A percentile compares a stretch with the other conserved stretches of the same genome.
Conservation (phyloP, 108 stramenopile genomes). For the Stephanodiscus minutulus region DNA sequence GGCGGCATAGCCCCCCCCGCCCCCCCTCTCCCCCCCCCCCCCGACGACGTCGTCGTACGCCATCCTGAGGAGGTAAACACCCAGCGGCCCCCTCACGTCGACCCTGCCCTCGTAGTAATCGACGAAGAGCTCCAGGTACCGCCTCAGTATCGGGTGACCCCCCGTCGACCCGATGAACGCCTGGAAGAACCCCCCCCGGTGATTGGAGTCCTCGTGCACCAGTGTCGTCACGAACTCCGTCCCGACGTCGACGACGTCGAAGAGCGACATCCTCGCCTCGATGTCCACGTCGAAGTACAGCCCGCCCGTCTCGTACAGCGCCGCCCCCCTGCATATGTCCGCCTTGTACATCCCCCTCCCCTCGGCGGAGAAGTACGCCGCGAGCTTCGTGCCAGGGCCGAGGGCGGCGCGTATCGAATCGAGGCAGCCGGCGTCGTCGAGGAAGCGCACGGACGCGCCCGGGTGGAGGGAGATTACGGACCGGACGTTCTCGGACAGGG, state of each 20-base stretch:
- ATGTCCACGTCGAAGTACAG: conserved; percentile 86
- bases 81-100: conserved; percentile 58
- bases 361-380: conserved; percentile 59
- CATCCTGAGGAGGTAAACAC: conserved; percentile 68
- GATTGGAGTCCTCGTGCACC: conserved; percentile 72
- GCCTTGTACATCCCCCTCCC: conserved; percentile 84
- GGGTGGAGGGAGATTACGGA: conserved; percentile 52
- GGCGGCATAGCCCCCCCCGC: conserved; percentile 4
- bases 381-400: conserved; percentile 40
- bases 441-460: conserved; percentile 50
- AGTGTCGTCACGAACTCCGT: conserved; percentile 72
- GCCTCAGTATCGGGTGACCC: conserved; percentile 52
- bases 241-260: conserved; percentile 37
- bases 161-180: conserved; percentile 72
- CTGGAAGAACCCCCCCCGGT: conserved; percentile 72
- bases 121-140: conserved; percentile 75
- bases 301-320: conserved; percentile 76
- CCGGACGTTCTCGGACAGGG: conserved; percentile 55
- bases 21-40: not conserved
- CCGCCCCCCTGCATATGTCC: conserved; percentile 81
- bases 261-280: conserved; percentile 63
- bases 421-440: conserved; percentile 70
- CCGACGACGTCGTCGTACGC: conserved; percentile 68
- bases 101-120: conserved; percentile 62
- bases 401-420: conserved; percentile 21